A percentile compares a stretch with the other conserved stretches of the same genome.
phyloP scores from a whole-genome alignment of 768 basidiomycete genomes.

The Paxillus rubicundulus region DNA sequence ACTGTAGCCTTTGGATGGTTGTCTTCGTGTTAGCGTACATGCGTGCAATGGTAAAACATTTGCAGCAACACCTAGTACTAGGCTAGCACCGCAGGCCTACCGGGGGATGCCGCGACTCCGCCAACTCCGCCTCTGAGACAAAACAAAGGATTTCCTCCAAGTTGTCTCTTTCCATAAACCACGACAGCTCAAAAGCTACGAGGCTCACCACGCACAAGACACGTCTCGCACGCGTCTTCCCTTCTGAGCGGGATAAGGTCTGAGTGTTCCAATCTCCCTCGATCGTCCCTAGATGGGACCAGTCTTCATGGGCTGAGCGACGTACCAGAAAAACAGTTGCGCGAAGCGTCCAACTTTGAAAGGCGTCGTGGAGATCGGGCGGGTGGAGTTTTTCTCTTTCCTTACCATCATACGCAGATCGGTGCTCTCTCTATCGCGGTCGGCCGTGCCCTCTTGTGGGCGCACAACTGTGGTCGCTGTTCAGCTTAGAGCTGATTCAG shows the following conservation, averaged over 20 bases:
- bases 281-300: slow-evolving; percentile 52
- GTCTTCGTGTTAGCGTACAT: too few relatives aligned
- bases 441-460: slow-evolving; percentile 9
- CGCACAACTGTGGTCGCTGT: slow-evolving; percentile 10
- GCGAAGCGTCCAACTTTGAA: slow-evolving; percentile 23
- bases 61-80: too few relatives aligned
- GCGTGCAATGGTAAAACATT: too few relatives aligned
- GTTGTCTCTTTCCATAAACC: background rate
- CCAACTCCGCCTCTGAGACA: background rate
- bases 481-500: background rate
- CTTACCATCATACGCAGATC: background rate
- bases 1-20: too few relatives aligned
- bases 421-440: slow-evolving; percentile 22
- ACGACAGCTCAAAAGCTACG: slow-evolving; percentile 52
- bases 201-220: slow-evolving; percentile 55
- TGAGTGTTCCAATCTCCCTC: slow-evolving; percentile 32
- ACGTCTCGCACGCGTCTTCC: slow-evolving; percentile 24
- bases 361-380: slow-evolving; percentile 29
- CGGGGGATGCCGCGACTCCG: slow-evolving; percentile 24
- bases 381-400: slow-evolving; percentile 6
- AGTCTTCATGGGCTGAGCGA: slow-evolving; percentile 51
- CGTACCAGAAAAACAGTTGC: slow-evolving; percentile 26
- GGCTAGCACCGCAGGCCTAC: too few relatives aligned
- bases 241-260: slow-evolving; percentile 76
- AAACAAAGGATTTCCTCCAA: slow-evolving; percentile 8